Evolutionary conservation across 1,139 yeast genomes (phyloP).

Genomic region (Blastobotrys serpentis): DNA sequence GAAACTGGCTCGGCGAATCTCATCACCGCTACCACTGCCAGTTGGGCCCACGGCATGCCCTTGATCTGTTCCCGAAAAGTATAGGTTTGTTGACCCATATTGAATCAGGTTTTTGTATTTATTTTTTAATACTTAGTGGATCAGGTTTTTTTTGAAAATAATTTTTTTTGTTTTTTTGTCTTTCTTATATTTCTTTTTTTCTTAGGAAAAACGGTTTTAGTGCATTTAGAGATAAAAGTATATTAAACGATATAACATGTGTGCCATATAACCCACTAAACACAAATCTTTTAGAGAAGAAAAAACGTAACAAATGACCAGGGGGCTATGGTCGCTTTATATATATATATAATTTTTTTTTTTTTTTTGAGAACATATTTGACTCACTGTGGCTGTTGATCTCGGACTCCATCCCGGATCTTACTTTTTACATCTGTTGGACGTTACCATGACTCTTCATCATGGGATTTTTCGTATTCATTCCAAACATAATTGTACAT

Average conservation of each 20-base stretch:
- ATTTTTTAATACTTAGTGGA: neutral
- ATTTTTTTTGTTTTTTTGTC: neutral
- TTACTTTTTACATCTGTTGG: no score
- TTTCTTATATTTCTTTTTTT: neutral
- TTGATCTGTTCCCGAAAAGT: constrained; percentile 28
- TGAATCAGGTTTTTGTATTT: neutral
- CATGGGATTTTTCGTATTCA: no score
- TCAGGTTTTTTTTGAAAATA: neutral
- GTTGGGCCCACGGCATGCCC: constrained; percentile 42
- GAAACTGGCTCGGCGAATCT: constrained; percentile 63
- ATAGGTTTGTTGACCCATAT: constrained; percentile 14
- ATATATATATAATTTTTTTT: no score
- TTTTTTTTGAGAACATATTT: no score
- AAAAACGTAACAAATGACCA: neutral
- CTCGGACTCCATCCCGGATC: constrained; percentile 4
- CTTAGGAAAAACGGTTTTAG: no score
- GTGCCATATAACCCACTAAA: neutral
- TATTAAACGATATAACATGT: neutral
- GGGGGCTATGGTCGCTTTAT: no score
- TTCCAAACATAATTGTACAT: no score
- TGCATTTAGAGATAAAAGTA: no score
- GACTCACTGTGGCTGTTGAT: neutral
- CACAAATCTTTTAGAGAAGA: constrained; percentile 1
- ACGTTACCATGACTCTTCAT: no score
- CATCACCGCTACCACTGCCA: constrained; percentile 45